A percentile compares a stretch with the other conserved stretches of the same genome.
Evolutionary conservation across 495 filamentous ascomycete species (phyloP).

Genomic region (Neurospora cerealis): DNA sequence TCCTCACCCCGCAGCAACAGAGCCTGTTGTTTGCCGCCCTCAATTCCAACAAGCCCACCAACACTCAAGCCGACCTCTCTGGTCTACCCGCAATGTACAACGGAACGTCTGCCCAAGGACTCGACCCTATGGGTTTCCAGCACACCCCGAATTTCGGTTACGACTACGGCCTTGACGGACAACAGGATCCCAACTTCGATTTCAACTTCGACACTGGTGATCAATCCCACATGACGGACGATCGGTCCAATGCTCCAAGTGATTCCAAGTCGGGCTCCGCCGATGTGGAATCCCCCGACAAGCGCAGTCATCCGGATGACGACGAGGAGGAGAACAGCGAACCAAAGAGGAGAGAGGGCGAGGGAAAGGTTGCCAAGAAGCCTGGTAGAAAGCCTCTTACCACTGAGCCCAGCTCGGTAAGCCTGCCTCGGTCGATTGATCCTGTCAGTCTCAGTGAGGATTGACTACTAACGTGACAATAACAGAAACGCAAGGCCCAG

Average conservation of each 20-base stretch:
- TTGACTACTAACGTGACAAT: slow-evolving; percentile 31
- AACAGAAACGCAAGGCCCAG: slow-evolving; percentile 94
- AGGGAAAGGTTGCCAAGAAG: slow-evolving; percentile 75
- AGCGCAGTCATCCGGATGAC: slow-evolving; percentile 70
- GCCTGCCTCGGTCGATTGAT: slow-evolving; percentile 22
- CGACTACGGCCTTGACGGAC: slow-evolving; percentile 46
- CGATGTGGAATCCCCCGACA: slow-evolving; percentile 64
- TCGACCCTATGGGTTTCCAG: slow-evolving; percentile 35
- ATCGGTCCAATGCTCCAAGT: slow-evolving; percentile 49
- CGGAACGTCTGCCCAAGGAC: slow-evolving; percentile 39
- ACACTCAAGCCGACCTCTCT: slow-evolving; percentile 35
- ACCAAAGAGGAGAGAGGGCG: slow-evolving; percentile 71
- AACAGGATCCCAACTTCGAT: slow-evolving; percentile 39
- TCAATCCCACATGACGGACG: slow-evolving; percentile 62
- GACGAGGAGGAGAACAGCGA: slow-evolving; percentile 51
- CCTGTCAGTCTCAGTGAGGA: not conserved
- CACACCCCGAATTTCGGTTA: slow-evolving; percentile 76
- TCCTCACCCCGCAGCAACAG: slow-evolving; percentile 77
- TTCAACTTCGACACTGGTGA: slow-evolving; percentile 63
- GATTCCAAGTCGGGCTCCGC: slow-evolving; percentile 41
- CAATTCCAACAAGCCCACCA: slow-evolving; percentile 54
- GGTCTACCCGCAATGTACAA: slow-evolving; percentile 36
- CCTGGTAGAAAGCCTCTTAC: slow-evolving; percentile 93
- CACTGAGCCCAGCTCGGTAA: slow-evolving; percentile 89
- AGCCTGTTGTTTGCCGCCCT: slow-evolving; percentile 80